phyloP scores from a whole-genome alignment of 495 filamentous ascomycete genomes.

The Lophiostoma macrostomum region DNA sequence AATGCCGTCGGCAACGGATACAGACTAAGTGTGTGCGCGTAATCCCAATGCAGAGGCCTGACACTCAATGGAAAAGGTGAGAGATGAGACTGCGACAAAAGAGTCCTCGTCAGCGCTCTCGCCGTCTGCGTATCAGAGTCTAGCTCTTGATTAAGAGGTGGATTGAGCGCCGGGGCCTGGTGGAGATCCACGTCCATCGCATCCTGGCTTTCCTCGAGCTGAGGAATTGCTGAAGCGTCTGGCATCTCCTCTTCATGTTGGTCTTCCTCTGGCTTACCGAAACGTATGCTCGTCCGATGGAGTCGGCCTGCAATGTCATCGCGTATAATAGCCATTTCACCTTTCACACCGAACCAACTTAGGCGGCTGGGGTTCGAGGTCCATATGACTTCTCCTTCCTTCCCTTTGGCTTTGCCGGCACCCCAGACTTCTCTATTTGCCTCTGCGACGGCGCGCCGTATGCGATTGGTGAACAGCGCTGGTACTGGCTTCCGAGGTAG shows the following conservation, averaged over 20 bases:
- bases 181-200: conserved; percentile 34
- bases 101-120: conserved; percentile 82
- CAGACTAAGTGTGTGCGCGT: conserved; percentile 65
- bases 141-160: conserved; percentile 40
- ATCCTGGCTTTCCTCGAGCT: conserved; percentile 19
- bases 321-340: conserved; percentile 80
- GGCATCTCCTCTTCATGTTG: conserved; percentile 29
- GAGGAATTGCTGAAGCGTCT: neutral
- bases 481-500: conserved; percentile 74
- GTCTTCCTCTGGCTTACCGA: conserved; percentile 38
- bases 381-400: conserved; percentile 74
- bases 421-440: conserved; percentile 62
- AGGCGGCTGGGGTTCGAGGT: conserved; percentile 80
- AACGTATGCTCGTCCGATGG: conserved; percentile 66
- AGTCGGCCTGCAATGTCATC: conserved; percentile 80
- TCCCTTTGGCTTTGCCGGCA: conserved; percentile 39
- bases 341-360: conserved; percentile 75
- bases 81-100: conserved; percentile 88
- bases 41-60: conserved; percentile 87
- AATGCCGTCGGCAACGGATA: conserved; percentile 85
- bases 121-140: conserved; percentile 55
- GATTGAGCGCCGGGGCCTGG: neutral
- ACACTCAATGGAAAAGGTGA: conserved; percentile 75
- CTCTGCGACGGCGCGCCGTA: conserved; percentile 72
- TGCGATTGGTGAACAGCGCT: conserved; percentile 79